A percentile compares a stretch with the other conserved stretches of the same genome.
Conservation (phyloP, 2,329 filamentous ascomycete genomes). For the Dothiorella sarmentorum region DNA sequence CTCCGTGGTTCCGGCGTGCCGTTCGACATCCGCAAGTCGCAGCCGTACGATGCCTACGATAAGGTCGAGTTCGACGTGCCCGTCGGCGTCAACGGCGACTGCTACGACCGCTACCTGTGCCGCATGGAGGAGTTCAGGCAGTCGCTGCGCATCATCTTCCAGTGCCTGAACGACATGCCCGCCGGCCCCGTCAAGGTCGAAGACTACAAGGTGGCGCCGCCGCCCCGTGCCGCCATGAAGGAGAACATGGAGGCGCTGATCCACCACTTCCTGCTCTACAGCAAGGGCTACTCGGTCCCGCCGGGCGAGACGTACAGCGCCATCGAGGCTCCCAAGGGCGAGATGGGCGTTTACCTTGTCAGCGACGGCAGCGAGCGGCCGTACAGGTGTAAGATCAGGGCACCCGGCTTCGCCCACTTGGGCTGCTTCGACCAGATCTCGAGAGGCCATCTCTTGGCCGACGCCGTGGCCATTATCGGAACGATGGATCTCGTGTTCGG, state of each 20-base stretch:
- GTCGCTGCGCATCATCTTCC: slow-evolving; percentile 95
- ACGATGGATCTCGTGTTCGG: slow-evolving; percentile 42
- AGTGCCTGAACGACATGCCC: slow-evolving; percentile 99
- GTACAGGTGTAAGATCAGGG: slow-evolving; percentile 95
- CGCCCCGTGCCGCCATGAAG: slow-evolving; percentile 97
- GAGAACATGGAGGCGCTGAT: slow-evolving; percentile 99
- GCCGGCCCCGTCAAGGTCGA: slow-evolving; percentile 90
- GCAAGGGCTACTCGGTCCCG: slow-evolving; percentile 95
- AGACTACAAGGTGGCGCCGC: slow-evolving; percentile 97
- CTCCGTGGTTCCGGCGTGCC: slow-evolving; percentile 93
- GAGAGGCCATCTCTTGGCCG: slow-evolving; percentile 88
- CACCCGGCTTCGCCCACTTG: slow-evolving; percentile 93
- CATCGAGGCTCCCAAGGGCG: slow-evolving; percentile 99
- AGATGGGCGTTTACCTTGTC: slow-evolving; percentile 97
- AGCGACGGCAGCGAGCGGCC: slow-evolving; percentile 94
- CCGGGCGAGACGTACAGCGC: slow-evolving; percentile 97
- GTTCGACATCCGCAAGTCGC: slow-evolving; percentile 94
- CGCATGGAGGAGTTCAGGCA: slow-evolving; percentile 99
- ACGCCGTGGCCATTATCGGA: slow-evolving; percentile 91
- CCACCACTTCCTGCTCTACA: slow-evolving; percentile 98
- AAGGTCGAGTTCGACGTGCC: slow-evolving; percentile 98
- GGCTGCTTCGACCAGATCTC: slow-evolving; percentile 90
- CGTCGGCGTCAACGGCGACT: slow-evolving; percentile 94
- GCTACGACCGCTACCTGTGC: slow-evolving; percentile 98
- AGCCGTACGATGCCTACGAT: slow-evolving; percentile 97